Conservation (phyloP, 2,329 filamentous ascomycete genomes). For the Lachnum nothofagi region DNA sequence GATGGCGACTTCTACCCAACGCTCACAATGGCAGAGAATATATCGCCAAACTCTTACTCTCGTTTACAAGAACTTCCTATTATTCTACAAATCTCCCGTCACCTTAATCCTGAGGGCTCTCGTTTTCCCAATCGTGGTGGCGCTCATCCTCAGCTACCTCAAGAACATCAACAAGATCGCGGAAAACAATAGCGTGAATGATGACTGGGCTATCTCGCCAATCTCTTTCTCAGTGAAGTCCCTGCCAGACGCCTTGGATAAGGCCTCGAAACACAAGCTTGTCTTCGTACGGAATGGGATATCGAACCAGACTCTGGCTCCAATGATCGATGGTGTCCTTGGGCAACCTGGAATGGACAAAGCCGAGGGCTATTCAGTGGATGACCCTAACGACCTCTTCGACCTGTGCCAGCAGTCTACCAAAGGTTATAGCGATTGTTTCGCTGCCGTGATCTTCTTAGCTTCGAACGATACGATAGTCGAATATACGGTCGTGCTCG, state of each 20-base stretch:
- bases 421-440: conserved; percentile 23
- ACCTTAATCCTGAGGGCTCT: conserved; percentile 20
- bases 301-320: conserved; percentile 12
- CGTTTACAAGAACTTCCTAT: conserved; percentile 26
- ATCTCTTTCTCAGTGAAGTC: conserved; percentile 16
- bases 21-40: conserved; percentile 20
- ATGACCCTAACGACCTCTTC: conserved; percentile 22
- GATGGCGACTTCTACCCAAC: conserved; percentile 13
- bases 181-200: background rate
- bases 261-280: conserved; percentile 12
- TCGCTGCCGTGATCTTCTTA: conserved; percentile 24
- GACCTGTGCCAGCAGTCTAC: conserved; percentile 22
- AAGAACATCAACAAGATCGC: conserved; percentile 10
- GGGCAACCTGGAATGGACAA: conserved; percentile 15
- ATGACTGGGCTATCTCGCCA: conserved; percentile 19
- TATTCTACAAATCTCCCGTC: conserved; percentile 24
- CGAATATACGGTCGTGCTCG: conserved; percentile 24
- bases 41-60: conserved; percentile 24
- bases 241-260: conserved; percentile 18
- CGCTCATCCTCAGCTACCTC: conserved; percentile 23
- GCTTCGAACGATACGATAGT: conserved; percentile 23
- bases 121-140: conserved; percentile 22
- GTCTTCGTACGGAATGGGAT: conserved; percentile 26
- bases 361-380: conserved; percentile 6
- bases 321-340: conserved; percentile 21